Evolutionary conservation across 345 rosid genomes (phyloP).

Genomic region (Bruguiera parviflora): DNA sequence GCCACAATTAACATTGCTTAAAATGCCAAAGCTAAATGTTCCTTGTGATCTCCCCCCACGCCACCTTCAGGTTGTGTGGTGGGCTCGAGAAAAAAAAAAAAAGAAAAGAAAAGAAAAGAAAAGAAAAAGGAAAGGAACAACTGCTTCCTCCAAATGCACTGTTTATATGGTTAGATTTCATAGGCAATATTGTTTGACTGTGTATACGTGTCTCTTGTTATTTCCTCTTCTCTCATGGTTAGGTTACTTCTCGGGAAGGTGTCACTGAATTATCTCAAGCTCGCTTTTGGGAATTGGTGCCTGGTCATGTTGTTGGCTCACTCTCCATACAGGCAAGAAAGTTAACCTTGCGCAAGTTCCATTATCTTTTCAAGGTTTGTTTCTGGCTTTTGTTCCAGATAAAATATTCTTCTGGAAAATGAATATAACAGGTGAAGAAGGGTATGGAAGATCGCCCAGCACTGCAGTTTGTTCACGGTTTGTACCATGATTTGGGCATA

Average conservation of each 20-base stretch:
- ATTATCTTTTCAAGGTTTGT: not conserved
- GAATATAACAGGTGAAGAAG: conserved; percentile 50
- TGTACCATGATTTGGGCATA: conserved; percentile 80
- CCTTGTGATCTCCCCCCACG: too few species aligned
- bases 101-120: too few species aligned
- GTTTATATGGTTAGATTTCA: not conserved
- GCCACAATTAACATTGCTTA: too few species aligned
- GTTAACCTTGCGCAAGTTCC: not conserved
- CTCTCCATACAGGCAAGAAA: conserved; percentile 60
- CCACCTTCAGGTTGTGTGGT: too few species aligned
- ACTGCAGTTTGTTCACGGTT: conserved; percentile 55
- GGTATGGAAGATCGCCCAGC: conserved; percentile 55
- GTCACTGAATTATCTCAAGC: conserved; percentile 71
- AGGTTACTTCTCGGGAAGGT: conserved; percentile 75
- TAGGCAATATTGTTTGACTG: not conserved
- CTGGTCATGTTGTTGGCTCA: conserved; percentile 87
- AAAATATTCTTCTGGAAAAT: not conserved
- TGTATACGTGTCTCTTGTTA: not conserved
- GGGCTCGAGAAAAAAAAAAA: too few species aligned
- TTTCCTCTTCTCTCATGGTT: not conserved
- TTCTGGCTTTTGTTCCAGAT: not conserved
- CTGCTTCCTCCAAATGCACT: too few species aligned
- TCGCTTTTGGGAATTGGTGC: conserved; percentile 93
- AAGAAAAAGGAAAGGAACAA: too few species aligned
- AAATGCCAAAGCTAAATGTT: not conserved